Evolutionary conservation across 2,329 filamentous ascomycete species (phyloP).

Genomic region (Davidsoniella virescens): DNA sequence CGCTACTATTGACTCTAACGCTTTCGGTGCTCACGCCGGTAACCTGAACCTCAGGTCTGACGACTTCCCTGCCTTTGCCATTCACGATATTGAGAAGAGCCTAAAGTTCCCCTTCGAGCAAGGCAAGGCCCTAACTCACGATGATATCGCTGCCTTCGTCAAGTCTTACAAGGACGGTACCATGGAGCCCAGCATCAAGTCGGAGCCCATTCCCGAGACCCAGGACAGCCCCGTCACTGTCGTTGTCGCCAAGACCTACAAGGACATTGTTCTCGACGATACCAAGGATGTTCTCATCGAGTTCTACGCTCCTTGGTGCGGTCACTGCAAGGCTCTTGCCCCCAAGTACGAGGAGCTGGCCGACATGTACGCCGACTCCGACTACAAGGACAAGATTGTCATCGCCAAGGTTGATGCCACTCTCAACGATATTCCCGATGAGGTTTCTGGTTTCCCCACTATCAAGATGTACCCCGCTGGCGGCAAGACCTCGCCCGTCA

Average conservation of each 20-base stretch:
- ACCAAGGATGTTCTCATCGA: constrained; percentile 94
- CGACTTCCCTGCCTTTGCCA: constrained; percentile 94
- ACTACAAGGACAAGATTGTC: constrained; percentile 68
- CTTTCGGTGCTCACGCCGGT: constrained; percentile 83
- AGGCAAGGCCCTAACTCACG: constrained; percentile 57
- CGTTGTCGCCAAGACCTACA: constrained; percentile 86
- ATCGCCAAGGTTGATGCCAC: constrained; percentile 98
- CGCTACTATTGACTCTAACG: constrained; percentile 87
- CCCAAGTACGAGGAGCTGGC: constrained; percentile 94
- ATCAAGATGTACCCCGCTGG: constrained; percentile 96
- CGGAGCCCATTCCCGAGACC: constrained; percentile 84
- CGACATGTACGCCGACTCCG: constrained; percentile 56
- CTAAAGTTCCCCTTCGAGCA: constrained; percentile 92
- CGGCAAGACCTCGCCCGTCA: constrained; percentile 66
- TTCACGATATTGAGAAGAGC: constrained; percentile 91
- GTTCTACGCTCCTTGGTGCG: constrained; percentile 99
- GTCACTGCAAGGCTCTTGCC: constrained; percentile 96
- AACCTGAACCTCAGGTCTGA: constrained; percentile 96
- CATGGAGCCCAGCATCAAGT: constrained; percentile 93
- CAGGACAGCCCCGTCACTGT: constrained; percentile 80
- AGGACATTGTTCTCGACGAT: constrained; percentile 79
- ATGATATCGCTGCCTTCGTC: constrained; percentile 64
- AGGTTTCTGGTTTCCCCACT: constrained; percentile 94
- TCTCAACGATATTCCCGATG: constrained; percentile 87
- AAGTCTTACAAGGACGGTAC: constrained; percentile 74